Evolutionary conservation across 2,329 filamentous ascomycete species (phyloP).

Genomic region (Podosphaera aphanis): DNA sequence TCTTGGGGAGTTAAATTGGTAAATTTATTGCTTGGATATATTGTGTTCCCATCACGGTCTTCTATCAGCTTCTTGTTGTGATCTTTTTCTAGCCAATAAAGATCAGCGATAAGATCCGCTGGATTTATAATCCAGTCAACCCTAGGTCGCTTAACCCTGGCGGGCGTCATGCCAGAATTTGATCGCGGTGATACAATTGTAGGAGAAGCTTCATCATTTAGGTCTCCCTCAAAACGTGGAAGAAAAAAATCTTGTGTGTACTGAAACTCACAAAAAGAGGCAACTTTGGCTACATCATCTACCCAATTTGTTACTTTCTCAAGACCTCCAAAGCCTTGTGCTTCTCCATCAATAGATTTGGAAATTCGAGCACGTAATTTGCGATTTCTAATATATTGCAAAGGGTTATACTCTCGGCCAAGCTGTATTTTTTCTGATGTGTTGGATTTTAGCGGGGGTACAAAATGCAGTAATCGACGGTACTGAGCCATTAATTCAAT

Average conservation of each 20-base stretch:
- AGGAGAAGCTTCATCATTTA: conserved; percentile 9
- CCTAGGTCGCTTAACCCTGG: conserved; percentile 46
- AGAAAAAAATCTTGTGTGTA: neutral
- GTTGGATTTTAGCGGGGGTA: conserved; percentile 43
- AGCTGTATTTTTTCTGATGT: conserved; percentile 14
- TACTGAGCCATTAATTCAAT: conserved; percentile 76
- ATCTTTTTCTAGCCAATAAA: conserved; percentile 70
- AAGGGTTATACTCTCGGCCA: conserved; percentile 63
- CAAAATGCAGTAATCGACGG: conserved; percentile 49
- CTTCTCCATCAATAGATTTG: conserved; percentile 47
- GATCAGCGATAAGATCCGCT: conserved; percentile 69
- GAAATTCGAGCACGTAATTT: conserved; percentile 64
- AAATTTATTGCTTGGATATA: conserved; percentile 31
- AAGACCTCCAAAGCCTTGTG: conserved; percentile 55
- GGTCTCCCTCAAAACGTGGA: conserved; percentile 16
- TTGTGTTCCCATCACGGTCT: conserved; percentile 49
- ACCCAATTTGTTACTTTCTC: conserved; percentile 55
- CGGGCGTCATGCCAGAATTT: conserved; percentile 15
- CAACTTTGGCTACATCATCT: conserved; percentile 28
- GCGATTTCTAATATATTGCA: conserved; percentile 81
- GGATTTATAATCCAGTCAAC: conserved; percentile 71
- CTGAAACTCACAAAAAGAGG: conserved; percentile 7
- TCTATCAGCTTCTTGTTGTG: conserved; percentile 63
- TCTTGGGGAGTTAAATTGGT: neutral
- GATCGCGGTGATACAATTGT: conserved; percentile 18